phyloP scores from a whole-genome alignment of 306 rosid genomes.

The Vigna nakashimae region DNA sequence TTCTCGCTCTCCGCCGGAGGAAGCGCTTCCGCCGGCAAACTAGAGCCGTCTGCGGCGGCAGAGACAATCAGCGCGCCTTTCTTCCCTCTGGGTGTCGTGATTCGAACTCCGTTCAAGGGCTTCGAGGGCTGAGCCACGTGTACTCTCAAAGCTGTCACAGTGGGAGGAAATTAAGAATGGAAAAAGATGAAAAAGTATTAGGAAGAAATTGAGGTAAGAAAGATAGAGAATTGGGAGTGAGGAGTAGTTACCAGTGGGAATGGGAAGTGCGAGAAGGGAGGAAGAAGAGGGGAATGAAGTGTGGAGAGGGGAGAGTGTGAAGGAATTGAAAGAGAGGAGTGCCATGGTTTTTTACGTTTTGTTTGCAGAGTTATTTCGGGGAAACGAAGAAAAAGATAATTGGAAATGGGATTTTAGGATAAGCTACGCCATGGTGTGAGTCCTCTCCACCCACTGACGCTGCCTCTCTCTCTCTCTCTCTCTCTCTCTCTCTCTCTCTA shows the following conservation, averaged over 20 bases:
- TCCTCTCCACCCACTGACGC: too few species aligned
- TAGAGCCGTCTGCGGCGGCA: slow-evolving; percentile 28
- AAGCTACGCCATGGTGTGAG: neutral
- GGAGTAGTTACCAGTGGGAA: slow-evolving; percentile 51
- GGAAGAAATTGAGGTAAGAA: slow-evolving; percentile 22
- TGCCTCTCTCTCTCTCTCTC: too few species aligned
- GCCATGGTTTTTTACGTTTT: slow-evolving; percentile 47
- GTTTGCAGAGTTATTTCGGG: neutral
- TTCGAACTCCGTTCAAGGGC: slow-evolving; percentile 47
- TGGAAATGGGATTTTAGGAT: slow-evolving; percentile 36
- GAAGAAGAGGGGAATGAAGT: slow-evolving; percentile 42
- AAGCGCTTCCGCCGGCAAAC: slow-evolving; percentile 36
- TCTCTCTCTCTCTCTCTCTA: too few species aligned
- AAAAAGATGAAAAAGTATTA: neutral
- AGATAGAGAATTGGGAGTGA: neutral
- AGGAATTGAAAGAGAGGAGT: slow-evolving; percentile 62
- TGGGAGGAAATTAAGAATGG: slow-evolving; percentile 31
- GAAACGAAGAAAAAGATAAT: neutral
- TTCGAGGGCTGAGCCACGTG: slow-evolving; percentile 46
- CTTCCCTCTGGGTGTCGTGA: slow-evolving; percentile 45
- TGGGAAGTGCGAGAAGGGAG: slow-evolving; percentile 40
- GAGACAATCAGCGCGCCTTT: slow-evolving; percentile 37
- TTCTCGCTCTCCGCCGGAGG: slow-evolving; percentile 48
- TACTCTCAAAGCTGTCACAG: slow-evolving; percentile 50
- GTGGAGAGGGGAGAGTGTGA: slow-evolving; percentile 48